Evolutionary conservation across 768 basidiomycete genomes (phyloP).

Genomic region (Cyclocybe cylindracea): DNA sequence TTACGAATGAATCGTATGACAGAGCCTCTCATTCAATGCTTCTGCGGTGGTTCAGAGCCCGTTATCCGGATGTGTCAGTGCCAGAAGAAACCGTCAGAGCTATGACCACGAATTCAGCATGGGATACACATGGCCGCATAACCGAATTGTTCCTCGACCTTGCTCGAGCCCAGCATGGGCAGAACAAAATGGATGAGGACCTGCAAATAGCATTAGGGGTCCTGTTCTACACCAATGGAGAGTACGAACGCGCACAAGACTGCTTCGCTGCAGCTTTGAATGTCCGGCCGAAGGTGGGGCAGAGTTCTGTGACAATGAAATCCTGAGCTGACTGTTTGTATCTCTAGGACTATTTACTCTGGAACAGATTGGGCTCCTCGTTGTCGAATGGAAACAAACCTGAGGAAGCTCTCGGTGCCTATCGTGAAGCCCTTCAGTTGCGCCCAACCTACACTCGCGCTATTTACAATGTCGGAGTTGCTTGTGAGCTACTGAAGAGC

Average conservation of each 20-base stretch:
- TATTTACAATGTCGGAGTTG: slow-evolving; percentile 97
- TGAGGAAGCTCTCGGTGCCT: slow-evolving; percentile 89
- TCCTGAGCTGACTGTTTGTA: slow-evolving; percentile 16
- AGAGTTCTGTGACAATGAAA: not conserved
- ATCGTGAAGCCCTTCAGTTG: slow-evolving; percentile 85
- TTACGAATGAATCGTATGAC: slow-evolving; percentile 93
- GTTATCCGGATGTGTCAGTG: slow-evolving; percentile 58
- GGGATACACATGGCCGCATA: slow-evolving; percentile 81
- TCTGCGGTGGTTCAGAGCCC: slow-evolving; percentile 78
- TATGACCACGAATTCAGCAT: slow-evolving; percentile 57
- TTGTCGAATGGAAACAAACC: slow-evolving; percentile 94
- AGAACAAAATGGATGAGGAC: slow-evolving; percentile 79
- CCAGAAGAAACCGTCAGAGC: slow-evolving; percentile 58
- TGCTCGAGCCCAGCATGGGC: slow-evolving; percentile 79
- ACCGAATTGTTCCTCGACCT: slow-evolving; percentile 83
- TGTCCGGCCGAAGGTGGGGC: slow-evolving; percentile 61
- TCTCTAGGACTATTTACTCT: slow-evolving; percentile 81
- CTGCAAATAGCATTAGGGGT: slow-evolving; percentile 94
- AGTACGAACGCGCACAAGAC: slow-evolving; percentile 89
- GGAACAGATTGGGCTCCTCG: slow-evolving; percentile 95
- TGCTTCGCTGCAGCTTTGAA: slow-evolving; percentile 91
- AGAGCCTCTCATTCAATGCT: slow-evolving; percentile 84
- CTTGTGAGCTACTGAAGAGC: slow-evolving; percentile 60
- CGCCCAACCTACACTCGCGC: slow-evolving; percentile 96
- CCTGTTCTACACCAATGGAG: slow-evolving; percentile 84